phyloP scores from a whole-genome alignment of 805 yeast species.

The Sugiyamaella lignohabitans region DNA sequence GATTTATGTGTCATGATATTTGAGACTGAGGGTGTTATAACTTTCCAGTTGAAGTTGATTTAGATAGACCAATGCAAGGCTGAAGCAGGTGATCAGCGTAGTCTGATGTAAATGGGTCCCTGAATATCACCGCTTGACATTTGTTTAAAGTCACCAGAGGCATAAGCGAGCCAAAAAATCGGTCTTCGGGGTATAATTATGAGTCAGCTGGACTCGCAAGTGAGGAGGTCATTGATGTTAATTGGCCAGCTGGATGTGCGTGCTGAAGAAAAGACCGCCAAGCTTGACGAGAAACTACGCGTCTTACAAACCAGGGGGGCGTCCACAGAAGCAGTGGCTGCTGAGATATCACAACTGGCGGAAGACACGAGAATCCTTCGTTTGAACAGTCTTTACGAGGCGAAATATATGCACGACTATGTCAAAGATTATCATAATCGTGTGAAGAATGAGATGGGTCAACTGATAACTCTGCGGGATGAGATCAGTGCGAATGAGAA shows the following conservation, averaged over 20 bases:
- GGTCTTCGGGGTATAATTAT: too few relatives aligned
- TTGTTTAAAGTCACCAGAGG: too few relatives aligned
- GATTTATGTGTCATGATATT: too few relatives aligned
- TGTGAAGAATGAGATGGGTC: background rate
- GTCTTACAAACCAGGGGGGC: background rate
- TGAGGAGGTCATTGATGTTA: constrained; percentile 14
- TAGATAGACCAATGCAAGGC: too few relatives aligned
- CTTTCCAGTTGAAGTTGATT: too few relatives aligned
- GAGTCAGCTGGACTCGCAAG: constrained; percentile 5
- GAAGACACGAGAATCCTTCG: constrained; percentile 4
- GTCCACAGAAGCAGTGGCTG: background rate
- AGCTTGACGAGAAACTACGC: constrained; percentile 6
- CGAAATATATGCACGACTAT: constrained; percentile 11
- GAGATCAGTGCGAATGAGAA: too few relatives aligned
- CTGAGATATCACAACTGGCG: background rate
- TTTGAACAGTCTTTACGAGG: constrained; percentile 13
- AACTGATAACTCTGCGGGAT: background rate
- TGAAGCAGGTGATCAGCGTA: too few relatives aligned
- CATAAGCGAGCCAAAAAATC: too few relatives aligned
- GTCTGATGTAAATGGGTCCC: too few relatives aligned
- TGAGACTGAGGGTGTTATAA: too few relatives aligned
- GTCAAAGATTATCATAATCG: constrained; percentile 6
- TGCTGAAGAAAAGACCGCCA: constrained; percentile 1
- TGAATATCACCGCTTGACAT: too few relatives aligned
- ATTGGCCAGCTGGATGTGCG: constrained; percentile 13